A percentile compares a stretch with the other conserved stretches of the same genome.
Conservation (phyloP, 345 rosid species). For the Ailanthus altissimus region DNA sequence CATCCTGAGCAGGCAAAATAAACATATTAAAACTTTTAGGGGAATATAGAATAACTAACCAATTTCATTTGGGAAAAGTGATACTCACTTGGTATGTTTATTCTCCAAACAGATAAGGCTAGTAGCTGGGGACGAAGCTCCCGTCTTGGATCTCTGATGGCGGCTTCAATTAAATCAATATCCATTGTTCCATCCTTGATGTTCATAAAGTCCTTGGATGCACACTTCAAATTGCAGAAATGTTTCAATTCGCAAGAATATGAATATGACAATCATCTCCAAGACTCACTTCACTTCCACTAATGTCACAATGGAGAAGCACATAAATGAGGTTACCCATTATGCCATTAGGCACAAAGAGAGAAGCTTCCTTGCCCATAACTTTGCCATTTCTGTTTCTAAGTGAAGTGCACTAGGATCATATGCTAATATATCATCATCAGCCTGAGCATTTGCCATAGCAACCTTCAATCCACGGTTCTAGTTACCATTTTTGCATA, state of each 20-base stretch:
- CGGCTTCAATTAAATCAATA: conserved; percentile 67
- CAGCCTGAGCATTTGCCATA: conserved; percentile 88
- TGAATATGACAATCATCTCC: conserved; percentile 83
- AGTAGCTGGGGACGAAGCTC: conserved; percentile 76
- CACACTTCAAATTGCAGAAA: conserved; percentile 84
- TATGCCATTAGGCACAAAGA: conserved; percentile 90
- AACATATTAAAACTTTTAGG: background rate
- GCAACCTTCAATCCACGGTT: conserved; percentile 88
- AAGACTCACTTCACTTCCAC: conserved; percentile 93
- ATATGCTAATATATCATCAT: conserved; percentile 70
- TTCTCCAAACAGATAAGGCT: conserved; percentile 92
- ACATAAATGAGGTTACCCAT: conserved; percentile 95
- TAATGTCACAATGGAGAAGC: conserved; percentile 76
- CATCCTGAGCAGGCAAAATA: too few species aligned
- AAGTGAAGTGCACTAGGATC: conserved; percentile 70
- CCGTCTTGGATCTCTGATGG: conserved; percentile 68
- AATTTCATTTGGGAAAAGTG: background rate
- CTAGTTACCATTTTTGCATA: conserved; percentile 57
- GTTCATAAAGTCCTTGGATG: conserved; percentile 80
- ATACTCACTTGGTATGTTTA: conserved; percentile 81
- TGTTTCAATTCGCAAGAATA: conserved; percentile 79
- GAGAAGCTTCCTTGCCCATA: conserved; percentile 80
- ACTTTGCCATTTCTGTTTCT: conserved; percentile 73
- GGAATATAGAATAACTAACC: conserved; percentile 10
- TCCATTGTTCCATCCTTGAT: conserved; percentile 84